Evolutionary conservation across 768 basidiomycete genomes (phyloP).

Genomic region (Phaffia australis): DNA sequence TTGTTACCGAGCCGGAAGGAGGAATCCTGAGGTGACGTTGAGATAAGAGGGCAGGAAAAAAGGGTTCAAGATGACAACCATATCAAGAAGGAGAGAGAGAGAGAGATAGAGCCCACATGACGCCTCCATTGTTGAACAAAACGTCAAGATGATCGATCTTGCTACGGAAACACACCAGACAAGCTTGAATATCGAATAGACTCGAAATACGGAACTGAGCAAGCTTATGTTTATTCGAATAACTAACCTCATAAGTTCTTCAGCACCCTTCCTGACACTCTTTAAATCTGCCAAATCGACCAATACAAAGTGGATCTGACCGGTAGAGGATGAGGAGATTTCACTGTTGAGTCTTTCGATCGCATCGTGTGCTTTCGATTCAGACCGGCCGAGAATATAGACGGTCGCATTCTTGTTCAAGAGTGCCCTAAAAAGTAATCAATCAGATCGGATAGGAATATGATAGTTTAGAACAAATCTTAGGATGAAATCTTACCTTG

Average conservation of each 20-base stretch:
- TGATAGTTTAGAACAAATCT: neutral
- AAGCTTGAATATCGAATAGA: no score
- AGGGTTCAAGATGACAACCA: no score
- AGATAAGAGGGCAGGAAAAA: neutral
- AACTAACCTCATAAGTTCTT: slow-evolving; percentile 11
- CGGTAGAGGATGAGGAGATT: neutral
- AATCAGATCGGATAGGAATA: neutral
- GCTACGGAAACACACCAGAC: neutral
- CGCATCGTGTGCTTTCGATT: slow-evolving; percentile 2
- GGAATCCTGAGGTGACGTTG: slow-evolving; percentile 12
- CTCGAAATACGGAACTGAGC: no score
- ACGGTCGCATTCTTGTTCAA: slow-evolving; percentile 16
- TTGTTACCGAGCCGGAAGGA: slow-evolving; percentile 19
- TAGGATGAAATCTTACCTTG: slow-evolving; percentile 2
- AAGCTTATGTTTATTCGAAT: neutral
- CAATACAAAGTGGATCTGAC: slow-evolving; percentile 1
- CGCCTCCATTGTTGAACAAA: slow-evolving; percentile 16
- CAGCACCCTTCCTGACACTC: neutral
- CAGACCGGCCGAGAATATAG: slow-evolving; percentile 21
- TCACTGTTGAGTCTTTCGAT: slow-evolving; percentile 4
- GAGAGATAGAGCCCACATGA: slow-evolving; percentile 5
- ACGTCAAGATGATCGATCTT: slow-evolving; percentile 13
- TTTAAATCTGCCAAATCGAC: slow-evolving; percentile 7
- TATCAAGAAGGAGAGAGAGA: neutral
- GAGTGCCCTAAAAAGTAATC: slow-evolving; percentile 2